A percentile compares a stretch with the other conserved stretches of the same genome.
Evolutionary conservation across 2,329 filamentous ascomycete species (phyloP).

Genomic region (Paecilomyces dactylethromorphus): DNA sequence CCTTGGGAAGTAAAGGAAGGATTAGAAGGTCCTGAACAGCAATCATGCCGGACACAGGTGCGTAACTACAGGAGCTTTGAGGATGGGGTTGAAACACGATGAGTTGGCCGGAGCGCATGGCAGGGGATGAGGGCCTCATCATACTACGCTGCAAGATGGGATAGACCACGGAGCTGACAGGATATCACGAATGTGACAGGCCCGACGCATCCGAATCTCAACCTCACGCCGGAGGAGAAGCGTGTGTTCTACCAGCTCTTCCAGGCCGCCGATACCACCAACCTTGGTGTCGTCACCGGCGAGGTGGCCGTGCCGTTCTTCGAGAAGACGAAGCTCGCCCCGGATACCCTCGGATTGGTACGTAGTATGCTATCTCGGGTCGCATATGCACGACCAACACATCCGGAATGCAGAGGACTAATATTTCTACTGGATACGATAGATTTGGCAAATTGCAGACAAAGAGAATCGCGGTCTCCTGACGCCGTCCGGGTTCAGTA

Average conservation of each 20-base stretch:
- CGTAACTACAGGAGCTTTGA: neutral
- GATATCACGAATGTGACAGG: conserved; percentile 10
- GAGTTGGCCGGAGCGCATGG: neutral
- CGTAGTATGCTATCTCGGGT: conserved; percentile 22
- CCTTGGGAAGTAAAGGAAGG: neutral
- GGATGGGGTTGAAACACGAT: neutral
- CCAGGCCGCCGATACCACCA: conserved; percentile 84
- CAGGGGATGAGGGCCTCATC: neutral
- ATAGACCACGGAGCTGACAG: conserved; percentile 17
- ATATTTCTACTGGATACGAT: conserved; percentile 9
- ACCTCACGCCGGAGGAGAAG: conserved; percentile 87
- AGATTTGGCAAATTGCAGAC: conserved; percentile 99
- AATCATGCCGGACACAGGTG: conserved; percentile 13
- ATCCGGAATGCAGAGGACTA: conserved; percentile 1
- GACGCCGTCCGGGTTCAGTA: conserved; percentile 85
- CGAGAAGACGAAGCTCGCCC: conserved; percentile 85
- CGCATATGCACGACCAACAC: neutral
- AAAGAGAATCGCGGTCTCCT: conserved; percentile 91
- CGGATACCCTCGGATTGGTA: conserved; percentile 81
- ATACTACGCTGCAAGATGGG: neutral
- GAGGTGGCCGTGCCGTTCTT: conserved; percentile 97
- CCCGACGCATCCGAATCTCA: conserved; percentile 58
- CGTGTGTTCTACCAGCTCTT: conserved; percentile 90
- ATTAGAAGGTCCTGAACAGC: neutral
- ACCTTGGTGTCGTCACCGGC: conserved; percentile 87